Percentiles rank a stretch among this genome's conserved stretches.
Evolutionary conservation across 805 yeast species (phyloP).

Genomic region (Gaillardinia entomophila): DNA sequence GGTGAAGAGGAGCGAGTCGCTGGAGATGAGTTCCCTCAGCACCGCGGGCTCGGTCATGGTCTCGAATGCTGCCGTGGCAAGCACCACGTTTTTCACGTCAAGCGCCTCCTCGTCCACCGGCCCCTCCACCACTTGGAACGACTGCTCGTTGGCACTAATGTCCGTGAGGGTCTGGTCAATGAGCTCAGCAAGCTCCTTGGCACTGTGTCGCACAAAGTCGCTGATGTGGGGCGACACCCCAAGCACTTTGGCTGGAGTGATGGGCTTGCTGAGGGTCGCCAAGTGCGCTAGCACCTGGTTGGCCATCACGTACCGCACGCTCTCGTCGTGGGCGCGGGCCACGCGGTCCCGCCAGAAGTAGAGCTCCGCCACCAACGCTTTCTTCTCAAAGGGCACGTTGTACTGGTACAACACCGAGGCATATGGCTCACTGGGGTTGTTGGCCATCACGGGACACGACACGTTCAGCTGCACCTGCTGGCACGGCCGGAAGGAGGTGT

Average conservation of each 20-base stretch:
- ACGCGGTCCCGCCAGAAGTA: constrained; percentile 77
- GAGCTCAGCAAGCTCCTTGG: constrained; percentile 53
- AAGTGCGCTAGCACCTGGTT: constrained; percentile 67
- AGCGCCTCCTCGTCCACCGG: constrained; percentile 6
- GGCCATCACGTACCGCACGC: constrained; percentile 77
- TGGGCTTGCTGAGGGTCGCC: constrained; percentile 48
- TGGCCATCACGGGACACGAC: constrained; percentile 41
- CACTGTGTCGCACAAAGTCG: constrained; percentile 52
- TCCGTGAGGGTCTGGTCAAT: constrained; percentile 38
- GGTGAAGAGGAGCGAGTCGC: not conserved
- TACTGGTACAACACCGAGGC: constrained; percentile 54
- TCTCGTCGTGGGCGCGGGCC: constrained; percentile 80
- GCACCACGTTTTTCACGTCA: not conserved
- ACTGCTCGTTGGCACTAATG: constrained; percentile 27
- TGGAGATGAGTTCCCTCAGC: not conserved
- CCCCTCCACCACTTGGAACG: not conserved
- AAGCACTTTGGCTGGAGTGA: constrained; percentile 50
- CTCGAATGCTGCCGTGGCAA: not conserved
- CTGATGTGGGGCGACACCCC: constrained; percentile 41
- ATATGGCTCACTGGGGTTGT: constrained; percentile 63
- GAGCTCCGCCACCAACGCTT: constrained; percentile 52
- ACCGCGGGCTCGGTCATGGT: not conserved
- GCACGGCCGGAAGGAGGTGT: constrained; percentile 56
- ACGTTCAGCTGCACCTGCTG: constrained; percentile 21
- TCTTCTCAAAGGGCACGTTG: constrained; percentile 51